Base-by-base conservation (phyloP, 768 basidiomycete genomes). In the Phaeotremella skinneri region DNA sequence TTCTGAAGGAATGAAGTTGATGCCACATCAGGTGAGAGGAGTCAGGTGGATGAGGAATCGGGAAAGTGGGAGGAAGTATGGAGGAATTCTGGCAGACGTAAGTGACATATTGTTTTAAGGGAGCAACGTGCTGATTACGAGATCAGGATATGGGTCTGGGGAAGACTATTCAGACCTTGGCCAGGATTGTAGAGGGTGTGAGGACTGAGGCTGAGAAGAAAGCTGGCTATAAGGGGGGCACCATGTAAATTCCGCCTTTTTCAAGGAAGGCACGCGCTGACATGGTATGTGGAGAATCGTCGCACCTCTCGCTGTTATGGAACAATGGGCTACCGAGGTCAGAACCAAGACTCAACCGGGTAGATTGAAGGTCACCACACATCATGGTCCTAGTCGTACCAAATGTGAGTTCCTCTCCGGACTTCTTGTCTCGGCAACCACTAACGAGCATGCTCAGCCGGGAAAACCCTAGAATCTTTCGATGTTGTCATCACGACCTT, bases 291-390 rank as follows among this genome's bases (percentile, higher is more conserved):
- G 5, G 63, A 93, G 94, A 17, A 88, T 98, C 34, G 80, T 97
- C 29, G 89, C 88, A 52, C 94, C 94, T 2, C 82, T 96, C 13
- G 84, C 89, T 14, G 84, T 99, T 13, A 85, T 96, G 54, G 83
- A 83, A 13, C 96, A 99, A 76, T 99, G 94, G 94, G 86, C 86
- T 9, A 80, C 83, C 6, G 94, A 99, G 74, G 85, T 91, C 47
- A 75, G 82, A 52, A 89, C 86, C 66, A 79, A 72, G 62, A 71
- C 64, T 14, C 85, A 87, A 80, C 84, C 85, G 0, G 80, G 81
- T 2, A 81, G 80, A 1, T 79, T 94, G 4, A 82, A 80, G 0
- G 90, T 94, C 2, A 76, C 86, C 14, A 85, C 88, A 52, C 92
- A 98, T 73, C 91, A 97, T 48, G 96, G 94, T 0, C 72, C 86